phyloP scores from a whole-genome alignment of 257 asterid species.

The Nicotiana benthamiana region DNA sequence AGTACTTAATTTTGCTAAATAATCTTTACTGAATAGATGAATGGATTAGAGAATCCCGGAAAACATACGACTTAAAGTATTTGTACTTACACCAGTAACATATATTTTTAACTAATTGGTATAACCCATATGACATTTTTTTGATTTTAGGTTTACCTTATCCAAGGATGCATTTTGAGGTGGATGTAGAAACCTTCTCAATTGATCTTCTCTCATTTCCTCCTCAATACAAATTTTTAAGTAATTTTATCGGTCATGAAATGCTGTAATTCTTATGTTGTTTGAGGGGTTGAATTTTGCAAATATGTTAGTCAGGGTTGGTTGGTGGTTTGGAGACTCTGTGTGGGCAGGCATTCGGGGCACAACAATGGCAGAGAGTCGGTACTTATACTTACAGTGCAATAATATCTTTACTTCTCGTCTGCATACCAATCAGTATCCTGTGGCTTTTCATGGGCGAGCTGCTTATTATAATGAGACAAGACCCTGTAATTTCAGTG shows the following conservation, averaged over 20 bases:
- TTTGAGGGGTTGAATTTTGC: background rate
- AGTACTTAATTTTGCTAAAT: too few species aligned
- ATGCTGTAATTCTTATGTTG: background rate
- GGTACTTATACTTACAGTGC: constrained; percentile 42
- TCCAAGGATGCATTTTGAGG: too few species aligned
- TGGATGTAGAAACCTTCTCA: background rate
- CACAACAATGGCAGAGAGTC: constrained; percentile 41
- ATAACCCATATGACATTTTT: background rate
- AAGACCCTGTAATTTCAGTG: constrained; percentile 37
- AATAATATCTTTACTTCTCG: constrained; percentile 29
- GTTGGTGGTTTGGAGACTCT: constrained; percentile 59
- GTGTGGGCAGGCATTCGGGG: constrained; percentile 64
- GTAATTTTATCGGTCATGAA: background rate
- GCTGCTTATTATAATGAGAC: constrained; percentile 35
- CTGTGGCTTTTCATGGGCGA: constrained; percentile 41
- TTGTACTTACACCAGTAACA: too few species aligned
- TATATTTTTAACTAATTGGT: background rate
- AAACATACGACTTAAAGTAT: background rate
- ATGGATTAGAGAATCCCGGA: background rate
- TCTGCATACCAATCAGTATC: constrained; percentile 36
- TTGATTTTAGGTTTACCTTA: background rate
- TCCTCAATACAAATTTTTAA: background rate
- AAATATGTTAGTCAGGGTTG: constrained; percentile 34
- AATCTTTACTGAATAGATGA: background rate
- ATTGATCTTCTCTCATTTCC: background rate